Evolutionary conservation across 495 filamentous ascomycete species (phyloP), one percentile per base, ranked within the genome.

Genomic region (Peziza echinospora): DNA sequence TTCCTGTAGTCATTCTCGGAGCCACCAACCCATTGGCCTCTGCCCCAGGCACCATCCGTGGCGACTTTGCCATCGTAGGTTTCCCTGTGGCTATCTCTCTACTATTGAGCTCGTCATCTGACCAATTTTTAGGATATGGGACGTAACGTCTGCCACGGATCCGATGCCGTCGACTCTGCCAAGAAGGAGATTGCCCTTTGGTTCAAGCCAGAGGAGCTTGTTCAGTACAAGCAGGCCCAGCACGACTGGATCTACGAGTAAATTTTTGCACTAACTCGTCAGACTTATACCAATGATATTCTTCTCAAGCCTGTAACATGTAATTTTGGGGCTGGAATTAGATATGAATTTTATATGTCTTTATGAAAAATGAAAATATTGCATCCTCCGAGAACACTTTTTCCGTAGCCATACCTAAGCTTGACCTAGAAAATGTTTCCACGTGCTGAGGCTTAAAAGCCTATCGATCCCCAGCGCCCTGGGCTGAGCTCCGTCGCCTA

Each of bases 91-190:
- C 23, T n/a, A 9, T 10, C 17, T 24, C n/a, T 8, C 25, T 23
- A 43, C 19, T 6, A 8, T 57, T 2, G 51, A 42, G 48, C 17
- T 46, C n/a, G 43, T 22, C 39, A 47, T 30, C 48, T 59, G 28
- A 60, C 28, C 19, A 16, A 23, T 40, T n/a, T 10, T 5, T 51
- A 78, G 75, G 82, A 86, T 60, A 82, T 89, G 60, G 89, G 89
- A 69, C 84, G 89, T 63, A 97, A 97, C 73, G 83, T 97, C 67
- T 94, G 89, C 78, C 89, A 97, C 75, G 89, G 89, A 63, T 93
- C 84, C 67, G 89, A 97, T 76, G 75, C 71, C 67, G 86, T 96
- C 67, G 89, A 96, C 75, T 89, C 71, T 70, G 89, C 89, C 66
- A 76, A 96, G 80, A 94, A 94, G 81, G 89, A 97, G 74, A 97